Base-by-base conservation (phyloP, 768 basidiomycete genomes). In the Mycena vulgaris region DNA sequence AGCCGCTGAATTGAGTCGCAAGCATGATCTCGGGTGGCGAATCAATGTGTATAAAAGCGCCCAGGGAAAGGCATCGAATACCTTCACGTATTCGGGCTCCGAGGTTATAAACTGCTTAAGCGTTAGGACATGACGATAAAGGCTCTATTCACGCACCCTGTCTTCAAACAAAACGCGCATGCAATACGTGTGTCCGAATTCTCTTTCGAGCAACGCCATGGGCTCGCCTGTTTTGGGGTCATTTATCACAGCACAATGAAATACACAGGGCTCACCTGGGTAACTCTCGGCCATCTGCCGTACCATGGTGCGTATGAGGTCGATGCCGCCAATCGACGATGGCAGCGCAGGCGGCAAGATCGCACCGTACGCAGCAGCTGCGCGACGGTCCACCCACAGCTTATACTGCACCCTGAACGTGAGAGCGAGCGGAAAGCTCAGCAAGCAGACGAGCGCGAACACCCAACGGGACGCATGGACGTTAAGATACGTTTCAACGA, bases 11-110 rank as follows among this genome's bases (percentile, higher is more conserved):
- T 64, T 87, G 80, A 1, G 85, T 86, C 1, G 87, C 83, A 8
- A 88, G 80, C 27, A 86, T 77, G 9, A 84, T 80, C 71, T 72
- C 47, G 42, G 17, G 31, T 3, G 13, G 55, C 39, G n/a, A 7
- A 17, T 55, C 13, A 58, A 31, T 21, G 2, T 3, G n/a, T n/a
- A n/a, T n/a, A n/a, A n/a, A 19, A 5, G 35, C 31, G 8, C 37
- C 1, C 21, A 33, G 5, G 11, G 27, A 5, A 27, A 17, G 0
- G 23, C 2, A 27, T 30, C 25, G n/a, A 14, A 1, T 8, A 72
- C 71, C 77, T 88, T 88, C 70, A 88, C 76, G 66, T 88, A 78
- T 51, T 86, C 84, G 8, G 88, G 87, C 63, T 88, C 86, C 28
- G 76, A 60, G 0, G 84, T 86, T 47, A 85, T 75, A 23, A 86